Conservation (phyloP, 2,329 filamentous ascomycete species). For the Seiridium cupressi region DNA sequence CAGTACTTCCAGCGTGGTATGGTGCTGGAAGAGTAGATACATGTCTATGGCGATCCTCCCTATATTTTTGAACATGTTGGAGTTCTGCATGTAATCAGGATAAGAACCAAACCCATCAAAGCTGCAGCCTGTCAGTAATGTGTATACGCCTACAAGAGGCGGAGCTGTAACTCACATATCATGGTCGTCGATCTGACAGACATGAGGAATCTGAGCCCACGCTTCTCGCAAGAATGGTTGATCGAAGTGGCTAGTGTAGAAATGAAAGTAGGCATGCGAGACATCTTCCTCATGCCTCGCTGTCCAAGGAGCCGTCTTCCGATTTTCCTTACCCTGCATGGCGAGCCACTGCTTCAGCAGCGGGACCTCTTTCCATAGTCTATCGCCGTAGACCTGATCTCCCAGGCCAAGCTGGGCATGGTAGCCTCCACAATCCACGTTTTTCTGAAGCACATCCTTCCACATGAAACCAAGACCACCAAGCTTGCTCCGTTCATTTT, state of each 20-base stretch:
- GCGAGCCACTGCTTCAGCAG: conserved; percentile 92
- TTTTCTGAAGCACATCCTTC: conserved; percentile 98
- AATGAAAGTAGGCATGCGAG: conserved; percentile 95
- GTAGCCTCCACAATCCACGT: conserved; percentile 93
- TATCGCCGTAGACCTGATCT: conserved; percentile 92
- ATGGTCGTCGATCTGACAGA: conserved; percentile 92
- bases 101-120: conserved; percentile 98
- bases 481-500: conserved; percentile 79
- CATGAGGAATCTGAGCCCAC: conserved; percentile 94
- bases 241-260: conserved; percentile 97
- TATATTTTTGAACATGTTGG: conserved; percentile 97
- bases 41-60: conserved; percentile 93
- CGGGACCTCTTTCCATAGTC: conserved; percentile 94
- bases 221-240: conserved; percentile 92
- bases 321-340: conserved; percentile 88
- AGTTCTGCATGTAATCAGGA: conserved; percentile 97
- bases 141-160: background rate
- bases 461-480: conserved; percentile 95
- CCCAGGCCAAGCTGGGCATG: conserved; percentile 90
- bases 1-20: conserved; percentile 91
- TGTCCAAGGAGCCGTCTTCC: conserved; percentile 89
- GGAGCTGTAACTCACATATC: conserved; percentile 74
- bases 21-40: conserved; percentile 98
- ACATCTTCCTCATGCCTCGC: conserved; percentile 95
- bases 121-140: conserved; percentile 40